Conservation (phyloP, 306 rosid species). For the Vicia sativa region DNA sequence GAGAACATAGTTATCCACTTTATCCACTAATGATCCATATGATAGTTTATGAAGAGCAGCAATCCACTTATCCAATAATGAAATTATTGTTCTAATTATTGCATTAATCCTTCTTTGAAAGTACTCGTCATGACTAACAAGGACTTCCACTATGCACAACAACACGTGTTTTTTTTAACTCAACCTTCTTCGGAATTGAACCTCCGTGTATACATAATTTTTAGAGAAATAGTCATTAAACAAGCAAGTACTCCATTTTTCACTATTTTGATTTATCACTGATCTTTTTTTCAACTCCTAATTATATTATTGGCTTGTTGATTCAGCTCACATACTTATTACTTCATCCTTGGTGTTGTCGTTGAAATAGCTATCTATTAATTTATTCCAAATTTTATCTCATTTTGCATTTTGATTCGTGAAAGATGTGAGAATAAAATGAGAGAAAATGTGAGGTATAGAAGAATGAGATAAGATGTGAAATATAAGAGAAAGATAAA, state of each 20-base stretch:
- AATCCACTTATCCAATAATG: neutral
- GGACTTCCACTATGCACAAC: neutral
- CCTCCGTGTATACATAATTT: neutral
- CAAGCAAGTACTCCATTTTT: neutral
- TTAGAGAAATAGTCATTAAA: neutral
- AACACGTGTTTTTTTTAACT: neutral
- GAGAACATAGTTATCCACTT: neutral
- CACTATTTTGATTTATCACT: neutral
- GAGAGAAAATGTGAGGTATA: neutral
- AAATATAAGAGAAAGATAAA: no score
- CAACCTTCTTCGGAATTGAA: neutral
- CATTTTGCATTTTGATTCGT: neutral
- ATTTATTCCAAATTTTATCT: neutral
- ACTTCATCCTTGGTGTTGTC: neutral
- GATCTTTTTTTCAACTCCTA: neutral
- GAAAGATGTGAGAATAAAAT: neutral
- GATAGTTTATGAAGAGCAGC: neutral
- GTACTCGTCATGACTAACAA: neutral
- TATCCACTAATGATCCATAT: neutral
- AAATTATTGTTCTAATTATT: neutral
- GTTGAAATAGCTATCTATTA: neutral
- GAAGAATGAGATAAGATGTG: no score
- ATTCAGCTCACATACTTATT: neutral
- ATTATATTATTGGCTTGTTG: neutral
- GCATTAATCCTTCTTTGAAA: neutral